These are phyloP conservation scores for Claviceps humidiphila DNA, from an alignment of 2,329 filamentous ascomycete genomes.

Conservation along the genomic window DNA sequence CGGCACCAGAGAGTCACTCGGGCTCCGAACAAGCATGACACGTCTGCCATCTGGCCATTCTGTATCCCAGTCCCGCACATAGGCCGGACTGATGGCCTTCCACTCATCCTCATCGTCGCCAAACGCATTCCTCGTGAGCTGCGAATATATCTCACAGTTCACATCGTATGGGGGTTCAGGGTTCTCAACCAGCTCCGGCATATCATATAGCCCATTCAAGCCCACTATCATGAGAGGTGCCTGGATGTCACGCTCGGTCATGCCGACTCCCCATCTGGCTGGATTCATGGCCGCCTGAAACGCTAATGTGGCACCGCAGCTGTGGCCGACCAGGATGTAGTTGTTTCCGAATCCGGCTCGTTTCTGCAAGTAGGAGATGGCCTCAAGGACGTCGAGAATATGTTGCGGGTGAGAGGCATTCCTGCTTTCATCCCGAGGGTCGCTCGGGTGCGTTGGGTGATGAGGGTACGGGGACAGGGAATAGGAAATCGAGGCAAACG, in stretches of 20 bases:
- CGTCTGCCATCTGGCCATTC: constrained; percentile 7
- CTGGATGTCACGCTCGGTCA: constrained; percentile 5
- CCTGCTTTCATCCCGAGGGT: constrained; percentile 12
- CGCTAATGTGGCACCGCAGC: constrained; percentile 40
- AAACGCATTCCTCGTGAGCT: constrained; percentile 34
- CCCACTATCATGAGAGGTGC: constrained; percentile 26
- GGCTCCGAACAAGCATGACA: constrained; percentile 7
- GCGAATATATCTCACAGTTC: constrained; percentile 23
- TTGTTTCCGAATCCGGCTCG: constrained; percentile 26
- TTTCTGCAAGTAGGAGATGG: constrained; percentile 29
- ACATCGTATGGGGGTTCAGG: constrained; percentile 20
- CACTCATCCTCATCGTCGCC: constrained; percentile 25
- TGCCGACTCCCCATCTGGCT: constrained; percentile 4
- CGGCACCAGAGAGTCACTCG: constrained; percentile 5
- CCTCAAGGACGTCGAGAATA: constrained; percentile 35
- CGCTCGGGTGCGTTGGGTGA: constrained; percentile 4
- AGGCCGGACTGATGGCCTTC: constrained; percentile 26
- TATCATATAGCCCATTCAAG: constrained; percentile 39
- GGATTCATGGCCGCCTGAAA: constrained; percentile 28
- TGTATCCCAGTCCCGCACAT: constrained; percentile 2
- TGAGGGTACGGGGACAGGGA: constrained; percentile 6
- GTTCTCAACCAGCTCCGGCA: constrained; percentile 16
- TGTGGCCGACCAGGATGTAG: constrained; percentile 43
- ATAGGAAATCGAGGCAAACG: constrained; percentile 6
- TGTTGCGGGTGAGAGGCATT: constrained; percentile 40